A percentile compares a stretch with the other conserved stretches of the same genome.
Conservation (phyloP, 2,329 filamentous ascomycete species). For the Colletotrichum navitas region DNA sequence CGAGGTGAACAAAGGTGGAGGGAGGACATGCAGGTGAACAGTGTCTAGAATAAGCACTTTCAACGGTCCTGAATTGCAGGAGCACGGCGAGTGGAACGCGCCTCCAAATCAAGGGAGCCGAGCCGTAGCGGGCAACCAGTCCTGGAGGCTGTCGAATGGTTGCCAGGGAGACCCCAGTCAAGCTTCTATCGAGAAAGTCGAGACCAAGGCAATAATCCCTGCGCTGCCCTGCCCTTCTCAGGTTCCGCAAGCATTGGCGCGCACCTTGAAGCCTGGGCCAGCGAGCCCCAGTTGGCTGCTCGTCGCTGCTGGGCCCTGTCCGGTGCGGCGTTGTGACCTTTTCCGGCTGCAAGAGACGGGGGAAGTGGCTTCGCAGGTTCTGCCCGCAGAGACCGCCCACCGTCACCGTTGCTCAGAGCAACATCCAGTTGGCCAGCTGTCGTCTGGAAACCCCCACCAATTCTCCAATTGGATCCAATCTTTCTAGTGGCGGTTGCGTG, state of each 20-base stretch:
- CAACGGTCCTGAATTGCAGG: slow-evolving; percentile 35
- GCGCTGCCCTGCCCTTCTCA: background rate
- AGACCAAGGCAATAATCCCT: slow-evolving; percentile 39
- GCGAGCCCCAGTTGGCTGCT: background rate
- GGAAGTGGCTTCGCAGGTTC: background rate
- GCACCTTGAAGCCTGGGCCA: slow-evolving; percentile 11
- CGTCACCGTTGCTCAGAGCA: slow-evolving; percentile 38
- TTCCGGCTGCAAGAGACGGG: slow-evolving; percentile 6
- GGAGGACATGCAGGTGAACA: slow-evolving; percentile 18
- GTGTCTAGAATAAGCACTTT: slow-evolving; percentile 11
- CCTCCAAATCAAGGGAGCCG: slow-evolving; percentile 22
- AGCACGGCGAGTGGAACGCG: slow-evolving; percentile 34
- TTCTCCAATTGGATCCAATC: slow-evolving; percentile 39
- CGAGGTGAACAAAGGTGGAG: background rate
- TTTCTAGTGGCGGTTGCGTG: slow-evolving; percentile 38
- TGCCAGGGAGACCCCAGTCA: slow-evolving; percentile 39
- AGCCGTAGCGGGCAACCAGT: slow-evolving; percentile 38
- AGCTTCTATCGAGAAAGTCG: slow-evolving; percentile 29
- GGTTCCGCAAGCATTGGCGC: slow-evolving; percentile 37
- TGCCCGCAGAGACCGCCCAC: slow-evolving; percentile 9
- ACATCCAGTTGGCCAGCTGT: slow-evolving; percentile 40
- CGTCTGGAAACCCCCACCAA: slow-evolving; percentile 32
- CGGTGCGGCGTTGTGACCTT: slow-evolving; percentile 14
- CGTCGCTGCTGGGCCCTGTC: slow-evolving; percentile 5
- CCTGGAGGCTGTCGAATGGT: slow-evolving; percentile 27